Base-by-base conservation (phyloP, 805 yeast genomes). In the Kodamaea kakaduensis region DNA sequence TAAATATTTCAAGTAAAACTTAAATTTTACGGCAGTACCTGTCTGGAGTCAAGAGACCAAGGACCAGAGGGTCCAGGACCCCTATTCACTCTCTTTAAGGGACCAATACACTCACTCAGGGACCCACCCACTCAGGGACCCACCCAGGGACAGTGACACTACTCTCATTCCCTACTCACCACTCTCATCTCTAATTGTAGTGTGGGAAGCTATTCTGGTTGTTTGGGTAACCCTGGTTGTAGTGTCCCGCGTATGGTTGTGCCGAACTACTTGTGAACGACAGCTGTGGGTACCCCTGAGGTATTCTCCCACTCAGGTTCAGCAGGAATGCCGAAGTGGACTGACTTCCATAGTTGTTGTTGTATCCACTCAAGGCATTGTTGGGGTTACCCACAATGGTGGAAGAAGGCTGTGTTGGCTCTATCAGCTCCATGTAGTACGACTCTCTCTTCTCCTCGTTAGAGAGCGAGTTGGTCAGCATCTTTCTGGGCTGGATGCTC, bases 401-500 rank as follows among this genome's bases (percentile, higher is more conserved):
- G 17, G 69, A 62, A 1, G 61, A 50, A 9, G 70, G 71, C 37
- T 64, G 61, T n/a, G 67, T 66, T 17, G 71, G 67, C 37, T 63
- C 69, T 27, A 54, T 45, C 24, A 48, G 43, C 17, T 51, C 58
- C 38, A 47, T 47, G 37, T 52, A 54, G 35, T 47, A 52, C 16
- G 61, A 53, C 31, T 57, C 59, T 37, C 64, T 47, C 37, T 56
- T 52, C 23, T 31, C 16, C 25, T 34, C 37, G 34, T 27, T 43
- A 41, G 38, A 10, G 17, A 34, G 32, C 8, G 38, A 29, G 25
- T 28, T 27, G 9, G 21, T 24, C 14, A 32, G 28, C 17, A 34
- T 12, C 19, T 36, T 12, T 34, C 32, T 23, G n/a, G 26, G 26
- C 18, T 31, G 35, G 17, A 29, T 38, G 1, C 47, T 35, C 6